These are phyloP conservation scores for Talaromyces rugulosus DNA, from an alignment of 2,329 filamentous ascomycete genomes.

Conservation along the genomic window DNA sequence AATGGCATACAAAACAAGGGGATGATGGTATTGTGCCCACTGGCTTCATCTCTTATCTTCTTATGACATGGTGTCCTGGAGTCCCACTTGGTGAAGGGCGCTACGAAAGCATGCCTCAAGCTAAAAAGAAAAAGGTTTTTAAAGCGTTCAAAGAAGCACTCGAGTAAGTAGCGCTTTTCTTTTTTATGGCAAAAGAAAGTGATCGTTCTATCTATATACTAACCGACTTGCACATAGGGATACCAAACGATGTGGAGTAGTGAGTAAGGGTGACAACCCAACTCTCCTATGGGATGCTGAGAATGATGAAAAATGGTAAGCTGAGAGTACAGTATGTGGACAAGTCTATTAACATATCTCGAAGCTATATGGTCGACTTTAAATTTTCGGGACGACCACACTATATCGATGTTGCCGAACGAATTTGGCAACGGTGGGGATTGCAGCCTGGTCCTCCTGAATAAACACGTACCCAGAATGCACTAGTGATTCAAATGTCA, in stretches of 20 bases:
- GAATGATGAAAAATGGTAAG: slow-evolving; percentile 2
- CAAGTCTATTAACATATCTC: background rate
- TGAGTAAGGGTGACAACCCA: background rate
- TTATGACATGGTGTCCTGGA: slow-evolving; percentile 1
- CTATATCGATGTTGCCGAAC: background rate
- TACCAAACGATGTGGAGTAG: slow-evolving; percentile 1
- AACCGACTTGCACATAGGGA: background rate
- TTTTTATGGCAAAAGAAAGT: background rate
- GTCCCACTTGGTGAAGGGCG: background rate
- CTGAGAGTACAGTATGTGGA: background rate
- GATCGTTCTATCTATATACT: background rate
- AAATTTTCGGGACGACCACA: background rate
- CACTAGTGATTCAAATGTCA: background rate
- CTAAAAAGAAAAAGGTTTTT: background rate
- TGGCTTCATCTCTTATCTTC: background rate
- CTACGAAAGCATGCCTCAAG: background rate
- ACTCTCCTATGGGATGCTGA: background rate
- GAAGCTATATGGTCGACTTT: background rate
- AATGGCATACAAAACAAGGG: background rate
- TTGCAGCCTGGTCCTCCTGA: background rate
- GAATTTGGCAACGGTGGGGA: background rate
- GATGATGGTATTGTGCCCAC: background rate
- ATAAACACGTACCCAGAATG: background rate
- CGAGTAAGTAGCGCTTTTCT: background rate
- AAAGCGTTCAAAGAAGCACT: background rate